phyloP scores from a whole-genome alignment of 2,329 filamentous ascomycete genomes.

The Aspergillus tubingensis region DNA sequence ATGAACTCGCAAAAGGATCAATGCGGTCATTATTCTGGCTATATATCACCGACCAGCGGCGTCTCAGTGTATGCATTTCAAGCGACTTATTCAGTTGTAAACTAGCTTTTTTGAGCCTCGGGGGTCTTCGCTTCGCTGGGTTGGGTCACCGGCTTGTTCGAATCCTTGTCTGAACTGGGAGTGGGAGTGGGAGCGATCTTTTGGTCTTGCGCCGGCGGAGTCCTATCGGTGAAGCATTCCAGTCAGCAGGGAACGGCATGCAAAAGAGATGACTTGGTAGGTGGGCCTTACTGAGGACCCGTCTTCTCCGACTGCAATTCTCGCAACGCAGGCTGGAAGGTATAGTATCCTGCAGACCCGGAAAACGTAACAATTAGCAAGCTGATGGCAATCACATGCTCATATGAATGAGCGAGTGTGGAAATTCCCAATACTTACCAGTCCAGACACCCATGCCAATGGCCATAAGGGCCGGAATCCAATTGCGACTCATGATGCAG shows the following conservation, averaged over 20 bases:
- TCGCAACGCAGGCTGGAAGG: slow-evolving; percentile 45
- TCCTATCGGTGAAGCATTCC: neutral
- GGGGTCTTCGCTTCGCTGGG: neutral
- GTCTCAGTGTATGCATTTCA: neutral
- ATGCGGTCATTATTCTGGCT: neutral
- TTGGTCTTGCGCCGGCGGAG: neutral
- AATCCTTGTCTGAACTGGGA: neutral
- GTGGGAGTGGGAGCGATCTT: neutral
- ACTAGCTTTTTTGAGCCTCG: neutral
- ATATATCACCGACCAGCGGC: neutral
- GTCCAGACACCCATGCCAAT: slow-evolving; percentile 45
- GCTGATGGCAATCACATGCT: neutral
- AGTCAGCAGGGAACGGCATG: neutral
- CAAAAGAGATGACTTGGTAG: neutral
- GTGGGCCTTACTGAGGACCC: slow-evolving; percentile 14
- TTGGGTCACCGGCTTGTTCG: neutral
- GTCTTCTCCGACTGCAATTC: slow-evolving; percentile 38
- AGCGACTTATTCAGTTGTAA: neutral
- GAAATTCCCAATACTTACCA: slow-evolving; percentile 27
- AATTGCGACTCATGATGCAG: slow-evolving; percentile 39
- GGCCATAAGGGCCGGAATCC: slow-evolving; percentile 40
- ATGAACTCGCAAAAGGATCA: neutral
- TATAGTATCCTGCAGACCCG: slow-evolving; percentile 42
- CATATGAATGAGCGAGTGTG: neutral
- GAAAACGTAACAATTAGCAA: slow-evolving; percentile 2